phyloP scores from a whole-genome alignment of 1,284 basidiomycete species.

The Earliella scabrosa region DNA sequence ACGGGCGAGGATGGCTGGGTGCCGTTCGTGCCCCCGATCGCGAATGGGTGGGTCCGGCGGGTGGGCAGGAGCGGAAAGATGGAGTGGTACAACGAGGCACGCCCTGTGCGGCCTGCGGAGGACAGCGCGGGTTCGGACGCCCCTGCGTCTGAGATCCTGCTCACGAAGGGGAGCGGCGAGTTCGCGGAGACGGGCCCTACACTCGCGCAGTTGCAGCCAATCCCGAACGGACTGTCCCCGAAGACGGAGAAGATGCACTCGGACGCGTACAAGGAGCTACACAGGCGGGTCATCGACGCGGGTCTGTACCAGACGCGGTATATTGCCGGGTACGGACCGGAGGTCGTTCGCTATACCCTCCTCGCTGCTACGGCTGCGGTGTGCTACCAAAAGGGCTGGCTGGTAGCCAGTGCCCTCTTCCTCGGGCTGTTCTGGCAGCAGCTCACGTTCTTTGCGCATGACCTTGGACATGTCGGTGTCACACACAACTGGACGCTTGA shows the following conservation, averaged over 20 bases:
- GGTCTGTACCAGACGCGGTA: slow-evolving; percentile 89
- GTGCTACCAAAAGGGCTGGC: slow-evolving; percentile 69
- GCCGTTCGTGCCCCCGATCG: slow-evolving; percentile 89
- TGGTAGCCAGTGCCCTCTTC: slow-evolving; percentile 73
- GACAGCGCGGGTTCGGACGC: slow-evolving; percentile 32
- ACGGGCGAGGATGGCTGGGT: slow-evolving; percentile 65
- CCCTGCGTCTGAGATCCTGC: slow-evolving; percentile 63
- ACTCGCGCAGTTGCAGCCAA: slow-evolving; percentile 53
- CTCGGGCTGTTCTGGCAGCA: slow-evolving; percentile 96
- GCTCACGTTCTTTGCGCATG: slow-evolving; percentile 91
- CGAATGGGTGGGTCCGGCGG: slow-evolving; percentile 79
- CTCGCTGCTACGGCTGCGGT: slow-evolving; percentile 65
- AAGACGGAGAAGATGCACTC: slow-evolving; percentile 75
- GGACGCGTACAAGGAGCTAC: slow-evolving; percentile 81
- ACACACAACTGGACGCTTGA: slow-evolving; percentile 89
- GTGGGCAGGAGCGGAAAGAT: slow-evolving; percentile 44
- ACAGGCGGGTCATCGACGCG: slow-evolving; percentile 75
- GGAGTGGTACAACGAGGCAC: slow-evolving; percentile 69
- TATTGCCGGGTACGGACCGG: slow-evolving; percentile 89
- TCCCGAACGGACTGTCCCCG: slow-evolving; percentile 57
- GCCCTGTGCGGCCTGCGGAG: slow-evolving; percentile 43
- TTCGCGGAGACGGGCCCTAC: slow-evolving; percentile 45
- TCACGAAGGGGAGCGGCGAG: slow-evolving; percentile 48
- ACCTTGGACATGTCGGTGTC: slow-evolving; percentile 94
- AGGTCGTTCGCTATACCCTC: slow-evolving; percentile 77